Conservation (phyloP, 2,329 filamentous ascomycete species). For the Fonsecaea nubica region DNA sequence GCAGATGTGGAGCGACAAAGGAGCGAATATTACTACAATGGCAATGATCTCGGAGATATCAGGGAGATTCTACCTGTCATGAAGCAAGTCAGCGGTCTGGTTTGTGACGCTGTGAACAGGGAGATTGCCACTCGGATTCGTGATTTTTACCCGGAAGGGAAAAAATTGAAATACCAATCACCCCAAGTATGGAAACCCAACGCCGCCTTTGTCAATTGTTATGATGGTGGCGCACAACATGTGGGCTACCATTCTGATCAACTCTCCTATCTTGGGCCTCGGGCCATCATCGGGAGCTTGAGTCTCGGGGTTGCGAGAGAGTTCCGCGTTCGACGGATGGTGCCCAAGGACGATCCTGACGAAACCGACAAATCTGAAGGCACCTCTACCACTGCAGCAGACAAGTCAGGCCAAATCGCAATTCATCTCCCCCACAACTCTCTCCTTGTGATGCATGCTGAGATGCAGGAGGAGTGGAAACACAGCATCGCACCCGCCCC, state of each 20-base stretch:
- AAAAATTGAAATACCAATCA: slow-evolving; percentile 76
- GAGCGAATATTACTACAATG: slow-evolving; percentile 85
- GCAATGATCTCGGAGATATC: slow-evolving; percentile 75
- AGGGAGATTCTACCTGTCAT: slow-evolving; percentile 78
- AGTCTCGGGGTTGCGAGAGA: slow-evolving; percentile 92
- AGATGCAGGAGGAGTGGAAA: slow-evolving; percentile 98
- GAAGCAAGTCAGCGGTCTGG: slow-evolving; percentile 69
- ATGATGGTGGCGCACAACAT: slow-evolving; percentile 77
- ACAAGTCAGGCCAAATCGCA: slow-evolving; percentile 82
- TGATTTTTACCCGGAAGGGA: slow-evolving; percentile 69
- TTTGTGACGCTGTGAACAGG: slow-evolving; percentile 76
- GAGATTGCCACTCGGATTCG: slow-evolving; percentile 76
- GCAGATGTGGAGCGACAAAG: slow-evolving; percentile 74
- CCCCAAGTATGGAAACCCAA: slow-evolving; percentile 79
- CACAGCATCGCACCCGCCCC: slow-evolving; percentile 78
- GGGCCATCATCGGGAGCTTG: slow-evolving; percentile 85
- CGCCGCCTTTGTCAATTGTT: slow-evolving; percentile 93
- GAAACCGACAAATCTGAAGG: slow-evolving; percentile 33
- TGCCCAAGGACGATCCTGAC: slow-evolving; percentile 63
- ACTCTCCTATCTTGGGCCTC: slow-evolving; percentile 88
- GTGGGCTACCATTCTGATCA: slow-evolving; percentile 95
- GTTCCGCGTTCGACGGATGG: slow-evolving; percentile 81
- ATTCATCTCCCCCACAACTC: slow-evolving; percentile 96
- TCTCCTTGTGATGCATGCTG: slow-evolving; percentile 91
- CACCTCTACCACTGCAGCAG: slow-evolving; percentile 47